phyloP scores from a whole-genome alignment of 140 eudicot genomes.

The Oenanthe javanica region DNA sequence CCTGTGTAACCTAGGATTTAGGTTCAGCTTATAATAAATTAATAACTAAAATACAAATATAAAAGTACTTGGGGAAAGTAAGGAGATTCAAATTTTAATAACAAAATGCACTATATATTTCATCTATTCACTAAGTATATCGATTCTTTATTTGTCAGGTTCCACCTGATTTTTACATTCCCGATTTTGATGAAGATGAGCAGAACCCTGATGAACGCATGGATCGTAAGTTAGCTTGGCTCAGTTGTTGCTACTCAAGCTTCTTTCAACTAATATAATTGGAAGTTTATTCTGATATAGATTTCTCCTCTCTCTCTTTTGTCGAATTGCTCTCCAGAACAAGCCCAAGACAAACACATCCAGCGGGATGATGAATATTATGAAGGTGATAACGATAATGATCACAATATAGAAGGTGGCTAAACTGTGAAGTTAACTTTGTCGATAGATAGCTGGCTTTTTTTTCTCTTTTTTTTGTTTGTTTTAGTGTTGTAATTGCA shows the following conservation, averaged over 20 bases:
- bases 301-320: background rate
- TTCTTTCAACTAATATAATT: slow-evolving; percentile 8
- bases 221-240: slow-evolving; percentile 46
- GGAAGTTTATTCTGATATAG: background rate
- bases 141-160: slow-evolving; percentile 42
- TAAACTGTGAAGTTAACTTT: slow-evolving; percentile 15
- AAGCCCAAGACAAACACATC: slow-evolving; percentile 69
- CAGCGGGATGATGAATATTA: slow-evolving; percentile 91
- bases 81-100: background rate
- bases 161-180: slow-evolving; percentile 95
- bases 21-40: background rate
- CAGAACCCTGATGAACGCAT: slow-evolving; percentile 87
- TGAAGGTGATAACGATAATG: slow-evolving; percentile 87
- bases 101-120: background rate
- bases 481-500: background rate
- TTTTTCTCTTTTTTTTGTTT: background rate
- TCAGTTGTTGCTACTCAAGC: background rate
- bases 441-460: background rate
- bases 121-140: background rate
- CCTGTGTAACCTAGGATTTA: background rate
- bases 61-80: background rate
- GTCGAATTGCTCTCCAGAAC: slow-evolving; percentile 38
- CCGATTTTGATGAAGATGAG: slow-evolving; percentile 93
- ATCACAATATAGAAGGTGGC: slow-evolving; percentile 48
- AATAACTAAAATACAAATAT: background rate